Evolutionary conservation across 2,329 filamentous ascomycete genomes (phyloP).

Genomic region (Cladosporium sp.): DNA sequence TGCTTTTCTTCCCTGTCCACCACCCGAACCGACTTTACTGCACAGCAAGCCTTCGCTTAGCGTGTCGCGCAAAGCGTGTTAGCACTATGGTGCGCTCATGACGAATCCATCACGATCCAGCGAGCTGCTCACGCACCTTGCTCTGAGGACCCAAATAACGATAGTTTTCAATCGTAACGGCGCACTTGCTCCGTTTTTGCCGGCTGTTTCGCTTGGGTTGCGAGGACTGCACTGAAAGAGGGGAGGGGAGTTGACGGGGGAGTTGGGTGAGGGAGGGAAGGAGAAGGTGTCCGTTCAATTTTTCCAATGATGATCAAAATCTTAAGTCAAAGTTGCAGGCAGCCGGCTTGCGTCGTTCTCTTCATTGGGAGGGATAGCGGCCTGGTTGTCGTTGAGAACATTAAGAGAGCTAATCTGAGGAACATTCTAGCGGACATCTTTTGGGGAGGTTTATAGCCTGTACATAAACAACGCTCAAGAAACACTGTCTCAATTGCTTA

Average conservation of each 20-base stretch:
- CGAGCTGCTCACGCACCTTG: neutral
- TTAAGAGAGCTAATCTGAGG: constrained; percentile 16
- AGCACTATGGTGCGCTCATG: constrained; percentile 13
- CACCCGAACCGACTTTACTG: neutral
- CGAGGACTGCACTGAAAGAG: constrained; percentile 11
- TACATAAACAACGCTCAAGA: too few species aligned
- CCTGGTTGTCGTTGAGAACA: constrained; percentile 15
- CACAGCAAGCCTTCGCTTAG: constrained; percentile 1
- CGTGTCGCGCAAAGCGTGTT: neutral
- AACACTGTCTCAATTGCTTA: too few species aligned
- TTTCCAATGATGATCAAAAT: constrained; percentile 14
- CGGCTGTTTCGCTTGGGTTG: neutral
- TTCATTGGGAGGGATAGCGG: neutral
- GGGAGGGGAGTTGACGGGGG: neutral
- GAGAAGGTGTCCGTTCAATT: constrained; percentile 6
- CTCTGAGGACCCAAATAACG: constrained; percentile 2
- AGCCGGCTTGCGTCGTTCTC: constrained; percentile 5
- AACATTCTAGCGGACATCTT: constrained; percentile 2
- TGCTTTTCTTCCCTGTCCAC: neutral
- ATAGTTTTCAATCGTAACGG: constrained; percentile 16
- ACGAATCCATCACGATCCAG: constrained; percentile 8
- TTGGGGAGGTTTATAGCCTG: neutral
- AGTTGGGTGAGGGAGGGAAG: neutral
- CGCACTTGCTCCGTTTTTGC: constrained; percentile 9
- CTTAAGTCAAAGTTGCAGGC: constrained; percentile 16